Base-by-base conservation (phyloP, 2,329 filamentous ascomycete genomes). In the Aspergillus sp. region DNA sequence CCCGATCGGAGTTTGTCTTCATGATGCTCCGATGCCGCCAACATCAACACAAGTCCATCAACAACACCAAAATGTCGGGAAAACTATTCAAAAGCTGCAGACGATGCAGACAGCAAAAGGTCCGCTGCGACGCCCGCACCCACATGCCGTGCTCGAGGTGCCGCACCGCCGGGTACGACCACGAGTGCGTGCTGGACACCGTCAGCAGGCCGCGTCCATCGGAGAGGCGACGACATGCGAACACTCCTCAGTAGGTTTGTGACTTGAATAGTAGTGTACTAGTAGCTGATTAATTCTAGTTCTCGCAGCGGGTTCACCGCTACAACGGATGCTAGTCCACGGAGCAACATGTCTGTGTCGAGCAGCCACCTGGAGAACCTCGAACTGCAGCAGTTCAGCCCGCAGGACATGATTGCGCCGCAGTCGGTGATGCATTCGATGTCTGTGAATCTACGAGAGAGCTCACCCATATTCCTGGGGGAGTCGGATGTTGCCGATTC, bases 1-100 rank as follows among this genome's bases (percentile, higher is more conserved):
- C 11, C 51, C 51, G 51, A 39, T 19, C n/a, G n/a, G 27, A 31
- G 27, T 14, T n/a, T 52, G 37, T 25, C 9, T 21, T 47, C 44
- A 3, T 31, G 27, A 31, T 31, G 27, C 27, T 31, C 27, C 27
- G 27, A 31, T 11, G 27, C 27, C 23, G 23, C 23, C 27, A 31
- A 31, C 27, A 31, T 9, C 27, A 31, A 4, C 27, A 31, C 23
- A 27, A 31, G 27, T 11, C 23, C 23, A 25, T 25, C 9, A 31
- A 9, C 27, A 31, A 19, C 9, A 62, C 67, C 11, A 70, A 67
- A 53, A 63, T 66, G 41, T 64, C 70, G 47, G 69, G 66, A 55
- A 71, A 68, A 15, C 66, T 70, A 55, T 73, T 73, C 44, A 73
- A 73, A 56, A 68, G 71, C 68, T 73, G 71, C 47, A 70, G 71